Conservation (phyloP, 2,329 filamentous ascomycete species). For the Trichoderma sp. region DNA sequence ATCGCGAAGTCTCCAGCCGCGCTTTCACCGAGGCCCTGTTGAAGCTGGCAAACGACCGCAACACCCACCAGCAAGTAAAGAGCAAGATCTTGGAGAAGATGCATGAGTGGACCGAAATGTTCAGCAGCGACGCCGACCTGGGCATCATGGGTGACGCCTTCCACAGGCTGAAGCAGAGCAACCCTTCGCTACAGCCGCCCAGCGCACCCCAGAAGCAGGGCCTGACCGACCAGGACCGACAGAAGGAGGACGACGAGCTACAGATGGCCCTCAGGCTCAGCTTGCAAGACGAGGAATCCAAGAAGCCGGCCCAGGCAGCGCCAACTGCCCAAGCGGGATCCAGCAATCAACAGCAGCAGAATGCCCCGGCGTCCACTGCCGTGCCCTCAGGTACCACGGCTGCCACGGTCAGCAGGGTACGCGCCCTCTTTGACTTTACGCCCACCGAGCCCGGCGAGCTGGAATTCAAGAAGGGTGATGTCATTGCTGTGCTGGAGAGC, state of each 20-base stretch:
- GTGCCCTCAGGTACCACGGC: conserved; percentile 84
- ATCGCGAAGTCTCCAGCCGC: conserved; percentile 84
- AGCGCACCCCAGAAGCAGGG: conserved; percentile 91
- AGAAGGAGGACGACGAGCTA: conserved; percentile 95
- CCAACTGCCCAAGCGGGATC: conserved; percentile 33
- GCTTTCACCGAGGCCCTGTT: conserved; percentile 93
- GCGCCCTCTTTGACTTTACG: conserved; percentile 90
- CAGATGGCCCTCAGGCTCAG: conserved; percentile 94
- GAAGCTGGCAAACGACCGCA: conserved; percentile 87
- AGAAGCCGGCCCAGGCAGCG: conserved; percentile 46
- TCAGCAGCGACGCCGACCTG: conserved; percentile 80
- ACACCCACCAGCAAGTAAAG: conserved; percentile 95
- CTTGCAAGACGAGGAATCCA: conserved; percentile 77
- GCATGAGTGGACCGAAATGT: conserved; percentile 96
- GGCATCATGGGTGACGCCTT: conserved; percentile 98
- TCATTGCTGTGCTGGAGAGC: conserved; percentile 94
- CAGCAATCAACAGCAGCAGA: conserved; percentile 36
- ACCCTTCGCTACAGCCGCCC: conserved; percentile 86
- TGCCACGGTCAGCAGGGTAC: conserved; percentile 90
- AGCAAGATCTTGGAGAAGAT: conserved; percentile 95
- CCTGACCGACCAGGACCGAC: conserved; percentile 83
- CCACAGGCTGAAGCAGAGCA: conserved; percentile 75
- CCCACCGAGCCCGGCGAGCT: conserved; percentile 92
- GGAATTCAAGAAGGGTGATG: conserved; percentile 93
- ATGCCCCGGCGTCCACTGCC: conserved; percentile 48